Conservation (phyloP, 352 stramenopile species). For the Lagenidium giganteum region DNA sequence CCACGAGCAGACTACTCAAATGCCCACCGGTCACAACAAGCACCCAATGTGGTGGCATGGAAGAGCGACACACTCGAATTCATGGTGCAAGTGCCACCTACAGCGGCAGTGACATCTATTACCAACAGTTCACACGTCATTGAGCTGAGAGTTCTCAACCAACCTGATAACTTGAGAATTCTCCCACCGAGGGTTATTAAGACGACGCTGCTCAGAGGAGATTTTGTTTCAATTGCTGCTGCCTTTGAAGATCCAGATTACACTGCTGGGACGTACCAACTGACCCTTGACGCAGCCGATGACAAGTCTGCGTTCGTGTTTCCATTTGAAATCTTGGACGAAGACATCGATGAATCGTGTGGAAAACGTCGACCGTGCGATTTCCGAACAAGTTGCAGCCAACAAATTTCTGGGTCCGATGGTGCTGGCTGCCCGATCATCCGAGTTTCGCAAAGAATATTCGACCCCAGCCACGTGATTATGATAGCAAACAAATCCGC, state of each 20-base stretch:
- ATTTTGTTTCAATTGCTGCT: slow-evolving; percentile 27
- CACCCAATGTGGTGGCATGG: too few species aligned
- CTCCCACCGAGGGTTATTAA: slow-evolving; percentile 36
- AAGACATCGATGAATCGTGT: too few species aligned
- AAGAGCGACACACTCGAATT: slow-evolving; percentile 48
- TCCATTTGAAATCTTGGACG: too few species aligned
- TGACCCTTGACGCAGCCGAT: slow-evolving; percentile 34
- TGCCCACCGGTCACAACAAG: background rate
- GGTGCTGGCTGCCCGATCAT: too few species aligned
- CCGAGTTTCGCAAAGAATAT: too few species aligned
- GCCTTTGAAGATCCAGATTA: slow-evolving; percentile 51
- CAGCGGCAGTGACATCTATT: too few species aligned
- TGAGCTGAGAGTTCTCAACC: slow-evolving; percentile 10
- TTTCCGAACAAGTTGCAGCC: too few species aligned
- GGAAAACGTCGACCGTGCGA: too few species aligned
- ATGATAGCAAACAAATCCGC: too few species aligned
- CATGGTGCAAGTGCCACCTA: slow-evolving; percentile 8
- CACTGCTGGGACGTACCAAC: slow-evolving; percentile 29
- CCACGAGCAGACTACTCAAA: slow-evolving; percentile 56
- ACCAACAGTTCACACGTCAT: background rate
- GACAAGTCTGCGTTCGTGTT: slow-evolving; percentile 29
- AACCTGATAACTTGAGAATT: slow-evolving; percentile 35
- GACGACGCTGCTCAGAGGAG: slow-evolving; percentile 12
- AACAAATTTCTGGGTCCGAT: too few species aligned
- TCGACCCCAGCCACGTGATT: too few species aligned